Evolutionary conservation across 2,329 filamentous ascomycete species (phyloP).

Genomic region (Aspergillus pseudoviridinutans): DNA sequence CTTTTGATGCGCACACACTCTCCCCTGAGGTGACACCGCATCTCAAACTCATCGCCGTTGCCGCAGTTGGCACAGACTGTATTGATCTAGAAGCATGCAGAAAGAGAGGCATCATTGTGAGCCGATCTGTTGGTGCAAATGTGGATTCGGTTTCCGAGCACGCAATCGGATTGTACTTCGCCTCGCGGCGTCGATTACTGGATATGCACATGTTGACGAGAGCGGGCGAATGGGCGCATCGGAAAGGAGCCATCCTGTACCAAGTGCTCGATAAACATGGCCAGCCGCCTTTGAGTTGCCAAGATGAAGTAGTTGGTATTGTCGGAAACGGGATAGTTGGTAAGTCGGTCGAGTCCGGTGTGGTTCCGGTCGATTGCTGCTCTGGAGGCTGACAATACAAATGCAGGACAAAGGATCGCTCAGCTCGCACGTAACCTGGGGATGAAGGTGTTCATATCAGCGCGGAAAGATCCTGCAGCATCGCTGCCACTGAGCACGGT

Average conservation of each 20-base stretch:
- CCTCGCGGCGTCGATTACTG: conserved; percentile 41
- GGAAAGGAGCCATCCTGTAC: conserved; percentile 34
- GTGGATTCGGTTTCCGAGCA: conserved; percentile 49
- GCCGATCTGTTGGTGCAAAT: conserved; percentile 47
- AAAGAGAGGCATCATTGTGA: conserved; percentile 43
- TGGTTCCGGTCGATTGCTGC: not conserved
- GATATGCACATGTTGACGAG: conserved; percentile 33
- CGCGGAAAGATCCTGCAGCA: conserved; percentile 36
- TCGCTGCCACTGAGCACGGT: conserved; percentile 1
- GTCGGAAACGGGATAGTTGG: conserved; percentile 50
- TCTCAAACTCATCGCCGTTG: conserved; percentile 43
- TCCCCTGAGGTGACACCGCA: conserved; percentile 42
- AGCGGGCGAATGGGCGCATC: conserved; percentile 38
- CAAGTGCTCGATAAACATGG: conserved; percentile 22
- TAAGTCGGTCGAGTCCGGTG: conserved; percentile 8
- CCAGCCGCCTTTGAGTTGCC: conserved; percentile 42
- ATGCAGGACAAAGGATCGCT: conserved; percentile 40
- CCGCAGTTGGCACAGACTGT: conserved; percentile 47
- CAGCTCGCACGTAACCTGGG: conserved; percentile 43
- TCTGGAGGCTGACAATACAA: conserved; percentile 1
- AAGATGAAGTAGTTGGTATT: conserved; percentile 48
- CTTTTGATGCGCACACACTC: conserved; percentile 32
- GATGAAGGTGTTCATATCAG: conserved; percentile 49
- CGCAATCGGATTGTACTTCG: conserved; percentile 49
- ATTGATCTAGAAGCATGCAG: conserved; percentile 44